phyloP scores from a whole-genome alignment of 73 alveolate species.

The Tetrahymena malaccensis region DNA sequence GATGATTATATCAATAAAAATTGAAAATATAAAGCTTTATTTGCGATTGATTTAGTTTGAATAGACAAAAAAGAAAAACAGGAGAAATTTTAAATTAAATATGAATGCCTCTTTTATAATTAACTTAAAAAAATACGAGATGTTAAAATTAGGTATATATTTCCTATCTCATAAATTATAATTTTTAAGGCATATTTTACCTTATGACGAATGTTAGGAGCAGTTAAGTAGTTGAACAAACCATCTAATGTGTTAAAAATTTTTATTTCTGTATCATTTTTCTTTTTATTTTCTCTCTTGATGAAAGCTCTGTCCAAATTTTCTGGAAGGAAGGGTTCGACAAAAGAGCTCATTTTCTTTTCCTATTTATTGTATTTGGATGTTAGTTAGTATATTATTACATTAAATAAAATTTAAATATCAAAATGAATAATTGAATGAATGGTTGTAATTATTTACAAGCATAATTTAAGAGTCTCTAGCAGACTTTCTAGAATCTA shows the following conservation, averaged over 20 bases:
- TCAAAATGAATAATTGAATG: not conserved
- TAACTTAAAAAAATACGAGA: not conserved
- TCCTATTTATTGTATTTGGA: not conserved
- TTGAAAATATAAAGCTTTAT: too few relatives aligned
- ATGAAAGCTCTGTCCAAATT: conserved; percentile 14
- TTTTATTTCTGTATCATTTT: conserved; percentile 28
- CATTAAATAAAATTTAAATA: not conserved
- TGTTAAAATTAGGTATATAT: too few relatives aligned
- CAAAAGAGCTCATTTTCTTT: conserved; percentile 12
- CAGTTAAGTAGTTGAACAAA: conserved; percentile 27
- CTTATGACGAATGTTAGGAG: conserved; percentile 38
- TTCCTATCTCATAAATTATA: not conserved
- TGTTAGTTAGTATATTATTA: too few relatives aligned
- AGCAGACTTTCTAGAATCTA: conserved; percentile 33
- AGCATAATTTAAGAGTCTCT: conserved; percentile 12
- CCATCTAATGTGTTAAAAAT: conserved; percentile 33
- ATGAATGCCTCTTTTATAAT: not conserved
- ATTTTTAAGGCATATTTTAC: not conserved
- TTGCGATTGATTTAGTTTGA: too few relatives aligned
- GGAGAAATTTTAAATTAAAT: not conserved
- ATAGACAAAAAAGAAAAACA: not conserved
- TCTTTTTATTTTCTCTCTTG: conserved; percentile 37
- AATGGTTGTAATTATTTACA: not conserved
- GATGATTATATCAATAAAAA: too few relatives aligned
- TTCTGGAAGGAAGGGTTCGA: conserved; percentile 40